Base-by-base conservation (phyloP, 2,329 filamentous ascomycete species). In the Botrytis elliptica region DNA sequence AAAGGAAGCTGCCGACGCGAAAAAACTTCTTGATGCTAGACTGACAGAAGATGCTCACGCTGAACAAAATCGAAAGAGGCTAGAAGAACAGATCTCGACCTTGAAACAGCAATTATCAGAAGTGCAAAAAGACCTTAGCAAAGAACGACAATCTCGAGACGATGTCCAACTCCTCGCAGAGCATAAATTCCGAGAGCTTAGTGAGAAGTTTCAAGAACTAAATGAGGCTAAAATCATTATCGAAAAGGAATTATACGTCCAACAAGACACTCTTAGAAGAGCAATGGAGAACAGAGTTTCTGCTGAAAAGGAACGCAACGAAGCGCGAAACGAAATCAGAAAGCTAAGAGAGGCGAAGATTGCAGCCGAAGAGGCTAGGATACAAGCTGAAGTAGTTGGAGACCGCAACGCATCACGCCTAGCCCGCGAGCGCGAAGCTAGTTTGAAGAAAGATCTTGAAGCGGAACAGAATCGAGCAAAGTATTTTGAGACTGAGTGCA, bases 141-240 rank as follows among this genome's bases (percentile, higher is more conserved):
- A 94, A 52, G 96, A 98, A 81, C 90, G 93, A 4, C 95, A 98
- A 82, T 98, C 95, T 25, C 90, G 96, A 73, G 95, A 98, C 77
- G 96, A 99, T 80, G 94, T 98, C 40, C 91, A 95, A 76, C 89
- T 97, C 77, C 91, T 98, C 73, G 91, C 93, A 7, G 94, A 98
- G 78, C 95, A 97, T 83, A 97, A 96, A 81, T 93, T 91, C 79
- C 87, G 92, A 63, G 89, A 91, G 69, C 86, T 99, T 75, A 91
- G 95, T 81, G 91, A 95, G 40, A 94, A 98, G 77, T 97, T 91
- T 78, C 91, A 97, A 68, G 89, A 90, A 49, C 86, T 98, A 49
- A 97, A 97, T 79, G 94, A 98, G 76, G 91, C 94, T 42, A 99
- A 99, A 83, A 97, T 98, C 79, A 97, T 91, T 65, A 97, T 99